A percentile compares a stretch with the other conserved stretches of the same genome.
Evolutionary conservation across 805 yeast genomes (phyloP).

Genomic region (Hanseniaspora osmophila): DNA sequence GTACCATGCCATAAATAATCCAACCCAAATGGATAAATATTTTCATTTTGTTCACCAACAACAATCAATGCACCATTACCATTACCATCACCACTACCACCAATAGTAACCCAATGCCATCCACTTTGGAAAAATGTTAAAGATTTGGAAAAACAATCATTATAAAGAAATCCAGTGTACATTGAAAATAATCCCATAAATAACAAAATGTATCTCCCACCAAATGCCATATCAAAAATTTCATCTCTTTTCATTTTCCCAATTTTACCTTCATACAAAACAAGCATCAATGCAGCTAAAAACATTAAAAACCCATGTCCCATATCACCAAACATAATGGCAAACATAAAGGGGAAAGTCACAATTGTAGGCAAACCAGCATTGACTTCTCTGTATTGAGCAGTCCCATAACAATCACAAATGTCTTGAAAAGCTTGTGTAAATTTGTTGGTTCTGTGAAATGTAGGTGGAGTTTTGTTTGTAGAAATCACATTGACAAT

Average conservation of each 20-base stretch:
- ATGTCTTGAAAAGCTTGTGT: constrained; percentile 57
- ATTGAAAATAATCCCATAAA: constrained; percentile 62
- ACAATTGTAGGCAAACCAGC: constrained; percentile 64
- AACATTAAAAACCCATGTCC: constrained; percentile 61
- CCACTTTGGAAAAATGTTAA: constrained; percentile 56
- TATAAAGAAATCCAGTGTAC: constrained; percentile 61
- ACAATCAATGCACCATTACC: constrained; percentile 29
- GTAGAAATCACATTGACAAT: constrained; percentile 49
- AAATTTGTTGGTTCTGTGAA: constrained; percentile 54
- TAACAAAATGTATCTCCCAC: constrained; percentile 54
- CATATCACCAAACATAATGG: constrained; percentile 72
- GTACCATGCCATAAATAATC: constrained; percentile 76
- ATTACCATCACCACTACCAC: constrained; percentile 33
- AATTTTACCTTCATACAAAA: constrained; percentile 38
- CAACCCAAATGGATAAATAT: constrained; percentile 41
- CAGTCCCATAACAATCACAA: constrained; percentile 66
- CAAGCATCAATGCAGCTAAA: constrained; percentile 40
- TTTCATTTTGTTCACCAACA: neutral
- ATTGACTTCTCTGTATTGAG: constrained; percentile 61
- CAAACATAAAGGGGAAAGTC: constrained; percentile 72
- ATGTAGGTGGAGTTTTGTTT: constrained; percentile 57
- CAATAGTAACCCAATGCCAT: constrained; percentile 51
- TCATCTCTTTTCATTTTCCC: constrained; percentile 51
- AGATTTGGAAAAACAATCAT: constrained; percentile 57
- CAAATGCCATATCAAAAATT: constrained; percentile 63